Conservation (phyloP, 202 grass and related monocot species). For the Panicum virgatum region DNA sequence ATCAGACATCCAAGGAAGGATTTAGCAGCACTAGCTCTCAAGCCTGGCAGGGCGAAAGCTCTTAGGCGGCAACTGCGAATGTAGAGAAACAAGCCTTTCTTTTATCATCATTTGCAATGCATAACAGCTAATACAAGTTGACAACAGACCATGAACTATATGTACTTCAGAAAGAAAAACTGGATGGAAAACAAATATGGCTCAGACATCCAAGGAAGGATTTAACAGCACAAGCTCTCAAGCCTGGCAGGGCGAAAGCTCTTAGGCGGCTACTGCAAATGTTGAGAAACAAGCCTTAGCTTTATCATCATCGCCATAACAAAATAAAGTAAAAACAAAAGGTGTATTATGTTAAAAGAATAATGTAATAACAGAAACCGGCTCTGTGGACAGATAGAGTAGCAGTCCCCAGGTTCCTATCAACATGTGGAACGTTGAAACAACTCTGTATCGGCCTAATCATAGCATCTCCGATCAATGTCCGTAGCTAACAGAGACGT, state of each 20-base stretch:
- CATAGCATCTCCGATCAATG: slow-evolving; percentile 73
- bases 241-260: slow-evolving; percentile 54
- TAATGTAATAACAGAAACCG: slow-evolving; percentile 70
- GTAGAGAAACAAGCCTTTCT: slow-evolving; percentile 68
- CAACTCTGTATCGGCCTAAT: slow-evolving; percentile 57
- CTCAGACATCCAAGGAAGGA: slow-evolving; percentile 58
- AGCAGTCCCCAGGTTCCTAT: slow-evolving; percentile 71
- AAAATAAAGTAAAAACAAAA: not conserved
- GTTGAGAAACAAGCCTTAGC: slow-evolving; percentile 64
- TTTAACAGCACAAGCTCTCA: slow-evolving; percentile 41
- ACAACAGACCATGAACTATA: not conserved
- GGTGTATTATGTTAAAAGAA: no score
- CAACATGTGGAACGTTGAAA: slow-evolving; percentile 54
- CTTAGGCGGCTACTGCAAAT: slow-evolving; percentile 50
- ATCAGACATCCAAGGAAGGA: slow-evolving; percentile 63
- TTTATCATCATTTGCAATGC: slow-evolving; percentile 47
- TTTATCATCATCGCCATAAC: slow-evolving; percentile 39
- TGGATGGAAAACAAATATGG: not conserved
- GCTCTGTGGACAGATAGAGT: slow-evolving; percentile 54
- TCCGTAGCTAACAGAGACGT: slow-evolving; percentile 62
- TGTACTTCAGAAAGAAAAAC: not conserved
- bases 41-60: slow-evolving; percentile 58
- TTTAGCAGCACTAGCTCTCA: slow-evolving; percentile 51
- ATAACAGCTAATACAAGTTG: not conserved
- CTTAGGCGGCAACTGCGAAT: slow-evolving; percentile 61